A percentile compares a stretch with the other conserved stretches of the same genome.
These are phyloP conservation scores for Nitzschia sp. DNA, from an alignment of 108 stramenopile species.

Conservation along the genomic window DNA sequence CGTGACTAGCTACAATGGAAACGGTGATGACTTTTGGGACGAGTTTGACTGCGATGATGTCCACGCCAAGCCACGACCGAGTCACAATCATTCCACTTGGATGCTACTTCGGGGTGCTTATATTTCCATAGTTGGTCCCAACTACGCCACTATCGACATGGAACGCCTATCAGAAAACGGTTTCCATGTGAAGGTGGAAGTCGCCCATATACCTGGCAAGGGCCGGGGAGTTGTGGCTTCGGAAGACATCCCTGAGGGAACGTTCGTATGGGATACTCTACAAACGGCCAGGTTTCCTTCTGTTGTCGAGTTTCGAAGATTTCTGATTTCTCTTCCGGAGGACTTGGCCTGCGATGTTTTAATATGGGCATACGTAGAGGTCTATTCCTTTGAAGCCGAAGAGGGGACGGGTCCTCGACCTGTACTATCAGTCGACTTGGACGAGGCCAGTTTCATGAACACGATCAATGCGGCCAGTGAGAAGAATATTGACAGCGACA, in stretches of 20 bases:
- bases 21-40: neutral
- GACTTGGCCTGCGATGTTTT: constrained; percentile 7
- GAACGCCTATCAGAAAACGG: neutral
- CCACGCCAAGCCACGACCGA: neutral
- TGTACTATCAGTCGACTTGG: neutral
- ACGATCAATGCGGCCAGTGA: neutral
- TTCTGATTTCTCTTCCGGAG: neutral
- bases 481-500: neutral
- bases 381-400: neutral
- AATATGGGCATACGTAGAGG: neutral
- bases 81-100: neutral
- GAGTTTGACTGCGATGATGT: neutral
- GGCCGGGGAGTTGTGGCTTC: constrained; percentile 5
- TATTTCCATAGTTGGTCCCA: neutral
- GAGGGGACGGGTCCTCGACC: too few species aligned
- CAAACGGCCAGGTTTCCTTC: constrained; percentile 3
- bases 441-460: neutral
- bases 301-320: neutral
- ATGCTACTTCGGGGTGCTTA: neutral
- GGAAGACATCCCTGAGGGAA: constrained; percentile 9
- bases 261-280: neutral
- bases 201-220: neutral
- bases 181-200: neutral
- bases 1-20: neutral
- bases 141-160: neutral